Percentiles rank a stretch among this genome's conserved stretches.
Evolutionary conservation across 1,284 basidiomycete species (phyloP).

Genomic region (Papiliotrema laurentii): DNA sequence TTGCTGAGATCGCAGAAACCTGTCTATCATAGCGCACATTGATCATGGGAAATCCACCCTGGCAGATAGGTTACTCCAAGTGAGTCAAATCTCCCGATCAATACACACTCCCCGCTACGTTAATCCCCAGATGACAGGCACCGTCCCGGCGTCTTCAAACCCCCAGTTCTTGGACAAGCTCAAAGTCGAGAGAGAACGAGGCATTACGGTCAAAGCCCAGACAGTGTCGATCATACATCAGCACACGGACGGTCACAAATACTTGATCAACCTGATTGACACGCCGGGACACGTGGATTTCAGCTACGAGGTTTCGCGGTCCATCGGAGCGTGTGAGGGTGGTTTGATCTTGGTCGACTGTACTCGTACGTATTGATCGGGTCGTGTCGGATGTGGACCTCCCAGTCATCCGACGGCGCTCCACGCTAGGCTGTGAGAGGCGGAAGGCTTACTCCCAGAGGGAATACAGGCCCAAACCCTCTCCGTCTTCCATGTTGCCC

Average conservation of each 20-base stretch:
- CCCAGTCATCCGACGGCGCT: too few species aligned
- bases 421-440: background rate
- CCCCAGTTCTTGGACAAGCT: conserved; percentile 92
- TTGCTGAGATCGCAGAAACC: conserved; percentile 62
- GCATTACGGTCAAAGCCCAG: conserved; percentile 74
- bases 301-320: conserved; percentile 91
- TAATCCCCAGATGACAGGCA: conserved; percentile 69
- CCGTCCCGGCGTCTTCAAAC: conserved; percentile 61
- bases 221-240: conserved; percentile 84
- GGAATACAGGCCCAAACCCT: conserved; percentile 97
- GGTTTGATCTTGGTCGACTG: conserved; percentile 88
- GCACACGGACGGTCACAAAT: conserved; percentile 56
- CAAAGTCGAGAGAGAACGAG: conserved; percentile 92
- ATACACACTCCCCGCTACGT: background rate
- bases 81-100: conserved; percentile 33
- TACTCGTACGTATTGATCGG: conserved; percentile 54
- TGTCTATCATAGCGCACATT: conserved; percentile 92
- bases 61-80: conserved; percentile 76
- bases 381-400: too few species aligned
- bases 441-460: conserved; percentile 49
- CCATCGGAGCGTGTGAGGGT: conserved; percentile 88
- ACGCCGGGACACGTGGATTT: conserved; percentile 98
- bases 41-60: conserved; percentile 90
- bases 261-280: conserved; percentile 92
- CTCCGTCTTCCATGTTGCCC: conserved; percentile 86